Base-by-base conservation (phyloP, 768 basidiomycete genomes). In the Cystobasidium tubakii region DNA sequence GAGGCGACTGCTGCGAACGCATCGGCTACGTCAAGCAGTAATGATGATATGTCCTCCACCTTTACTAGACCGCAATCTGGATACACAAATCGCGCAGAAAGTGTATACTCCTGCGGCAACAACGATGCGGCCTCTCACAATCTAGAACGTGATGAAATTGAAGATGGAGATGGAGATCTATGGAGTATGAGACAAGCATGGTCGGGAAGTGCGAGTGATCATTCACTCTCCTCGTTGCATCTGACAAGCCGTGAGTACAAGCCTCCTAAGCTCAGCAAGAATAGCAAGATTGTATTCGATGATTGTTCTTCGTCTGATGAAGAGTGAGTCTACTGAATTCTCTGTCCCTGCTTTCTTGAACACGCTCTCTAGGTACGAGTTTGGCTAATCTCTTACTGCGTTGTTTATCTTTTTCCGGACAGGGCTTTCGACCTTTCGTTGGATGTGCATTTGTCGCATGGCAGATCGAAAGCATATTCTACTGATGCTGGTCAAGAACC, bases 221-320 rank as follows among this genome's bases (percentile, higher is more conserved):
- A 17, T 4, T 50, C 46, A n/a, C 46, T 50, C 21, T 4, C 12
- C n/a, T 17, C n/a, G 21, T 17, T 15, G 21, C 46, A 21, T 9
- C 21, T 21, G 17, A 6, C 7, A 7, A 55, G n/a, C 10, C 21
- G 15, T 27, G 25, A 34, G 12, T 12, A 6, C 2, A 60, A 21
- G 27, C 23, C 23, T 27, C 25, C 57, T 29, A 60, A 6, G 23
- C 27, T 15, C 2, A 60, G 29, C 4, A 60, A 60, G 57, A 15
- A 60, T 4, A 60, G 57, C 57, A 60, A 31, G 27, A 60, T 60
- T 31, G 57, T 60, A 15, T 60, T 60, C 33, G 27, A 60, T 27
- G 57, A 60, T 29, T 60, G 33, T 60, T 60, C 57, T 27, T 60
- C 57, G 2, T 60, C 57, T 6, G 57, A 60, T 31, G 57, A 60